These are phyloP conservation scores for Sphagnum magellanicum DNA, from an alignment of 228 moss, liverwort and hornwort species.

Conservation along the genomic window DNA sequence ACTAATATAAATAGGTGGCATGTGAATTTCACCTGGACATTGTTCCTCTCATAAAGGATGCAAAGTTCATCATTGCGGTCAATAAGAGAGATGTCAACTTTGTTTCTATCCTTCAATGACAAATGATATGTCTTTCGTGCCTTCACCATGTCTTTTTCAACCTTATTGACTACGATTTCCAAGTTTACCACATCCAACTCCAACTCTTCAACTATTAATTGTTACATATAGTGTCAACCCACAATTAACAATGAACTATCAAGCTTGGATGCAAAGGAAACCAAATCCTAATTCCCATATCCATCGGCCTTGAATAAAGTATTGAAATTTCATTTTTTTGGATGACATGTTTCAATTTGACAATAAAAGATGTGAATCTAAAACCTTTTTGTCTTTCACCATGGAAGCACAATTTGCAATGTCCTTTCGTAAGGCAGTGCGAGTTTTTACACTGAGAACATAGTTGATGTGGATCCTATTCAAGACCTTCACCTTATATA, in stretches of 20 bases:
- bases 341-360: not conserved
- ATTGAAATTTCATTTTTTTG: not conserved
- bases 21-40: slow-evolving; percentile 55
- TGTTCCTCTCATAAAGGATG: slow-evolving; percentile 75
- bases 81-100: slow-evolving; percentile 55
- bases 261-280: not conserved
- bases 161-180: slow-evolving; percentile 32
- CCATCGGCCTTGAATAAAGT: not conserved
- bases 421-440: slow-evolving; percentile 34
- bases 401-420: slow-evolving; percentile 34
- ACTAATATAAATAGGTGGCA: not conserved
- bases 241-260: not conserved
- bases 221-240: slow-evolving; percentile 2
- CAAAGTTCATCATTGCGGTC: slow-evolving; percentile 89
- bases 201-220: slow-evolving; percentile 40
- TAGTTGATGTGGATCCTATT: slow-evolving; percentile 35
- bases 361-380: not conserved
- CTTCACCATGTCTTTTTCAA: slow-evolving; percentile 42
- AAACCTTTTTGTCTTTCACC: slow-evolving; percentile 48
- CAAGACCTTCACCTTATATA: slow-evolving; percentile 51
- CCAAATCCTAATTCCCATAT: not conserved
- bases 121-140: slow-evolving; percentile 29
- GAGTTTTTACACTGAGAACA: slow-evolving; percentile 32
- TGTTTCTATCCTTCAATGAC: slow-evolving; percentile 46
- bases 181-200: slow-evolving; percentile 45